Conservation (phyloP, 2,329 filamentous ascomycete genomes). For the Penicillium occitanis region DNA sequence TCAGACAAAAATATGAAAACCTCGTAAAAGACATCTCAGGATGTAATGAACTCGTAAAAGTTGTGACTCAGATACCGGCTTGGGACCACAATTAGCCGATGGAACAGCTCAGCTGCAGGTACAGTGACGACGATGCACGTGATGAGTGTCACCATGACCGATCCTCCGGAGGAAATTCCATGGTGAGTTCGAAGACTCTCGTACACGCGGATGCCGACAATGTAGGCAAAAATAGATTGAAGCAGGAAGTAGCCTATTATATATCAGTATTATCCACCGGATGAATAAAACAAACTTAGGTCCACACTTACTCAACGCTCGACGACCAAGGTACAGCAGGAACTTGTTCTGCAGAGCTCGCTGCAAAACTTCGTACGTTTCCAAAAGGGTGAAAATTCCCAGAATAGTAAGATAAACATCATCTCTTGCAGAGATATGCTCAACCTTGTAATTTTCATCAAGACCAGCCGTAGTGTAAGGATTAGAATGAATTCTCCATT, state of each 20-base stretch:
- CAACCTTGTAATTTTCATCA: constrained; percentile 35
- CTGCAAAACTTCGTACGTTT: constrained; percentile 41
- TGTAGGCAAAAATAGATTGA: constrained; percentile 45
- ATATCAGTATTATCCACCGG: neutral
- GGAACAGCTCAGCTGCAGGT: constrained; percentile 17
- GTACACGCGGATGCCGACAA: constrained; percentile 36
- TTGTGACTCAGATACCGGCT: constrained; percentile 19
- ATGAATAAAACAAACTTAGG: neutral
- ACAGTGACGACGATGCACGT: constrained; percentile 16
- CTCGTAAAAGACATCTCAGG: neutral
- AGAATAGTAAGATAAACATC: constrained; percentile 49
- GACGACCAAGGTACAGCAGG: constrained; percentile 41
- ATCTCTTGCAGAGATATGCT: constrained; percentile 40
- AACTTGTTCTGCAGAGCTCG: constrained; percentile 35
- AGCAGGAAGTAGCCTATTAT: constrained; percentile 43
- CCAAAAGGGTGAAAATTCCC: constrained; percentile 43
- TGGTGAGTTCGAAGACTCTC: neutral
- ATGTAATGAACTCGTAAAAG: constrained; percentile 20
- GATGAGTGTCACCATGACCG: constrained; percentile 19
- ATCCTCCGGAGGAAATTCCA: constrained; percentile 7
- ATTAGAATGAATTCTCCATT: constrained; percentile 44
- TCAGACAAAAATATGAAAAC: neutral
- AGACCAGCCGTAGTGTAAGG: constrained; percentile 42
- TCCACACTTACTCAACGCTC: constrained; percentile 47
- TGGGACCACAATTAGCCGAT: constrained; percentile 16